Evolutionary conservation across 1,284 basidiomycete genomes (phyloP), one percentile per base, ranked within the genome.

Genomic region (Mycosarcoma maydis): DNA sequence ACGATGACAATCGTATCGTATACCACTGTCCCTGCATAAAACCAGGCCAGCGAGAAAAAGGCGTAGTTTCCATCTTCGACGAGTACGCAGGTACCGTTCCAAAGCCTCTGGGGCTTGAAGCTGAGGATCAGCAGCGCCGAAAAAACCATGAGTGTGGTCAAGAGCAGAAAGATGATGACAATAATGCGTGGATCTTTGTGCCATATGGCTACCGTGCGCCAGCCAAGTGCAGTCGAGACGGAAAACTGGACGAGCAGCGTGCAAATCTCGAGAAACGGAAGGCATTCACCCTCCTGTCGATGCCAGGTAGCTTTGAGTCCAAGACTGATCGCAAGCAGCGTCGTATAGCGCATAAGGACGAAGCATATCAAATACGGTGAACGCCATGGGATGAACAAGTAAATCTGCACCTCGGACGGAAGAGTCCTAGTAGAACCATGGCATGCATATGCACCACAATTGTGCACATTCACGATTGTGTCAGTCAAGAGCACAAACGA

Each of bases 181-280:
- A 70, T 40, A 39, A 78, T 68, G 8, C 67, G 57, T 10, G 56
- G 56, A 26, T 66, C 58, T 23, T 60, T 59, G 16, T 72, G 60
- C 76, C 76, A 78, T 19, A 78, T 78, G 3, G 74, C 76, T 20
- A 72, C 48, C 10, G 76, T 73, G 23, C 76, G 64, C 76, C 76
- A 76, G 0, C 59, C 67, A 16, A 78, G 72, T 9, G 70, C 58
- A 16, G 57, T 46, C 2, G 67, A 52, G 14, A 75, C 65, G 6
- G 66, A 47, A 4, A 75, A 43, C 34, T 76, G 72, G 10, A 78
- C 76, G 20, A 75, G 36, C 0, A 67, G 52, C 0, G 67, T 72
- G 16, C 61, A 52, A 7, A 67, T 30, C 22, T 73, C 65, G 36
- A 52, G 53, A 29, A 71, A 69, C 16, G 47, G 44, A 14, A 64